These are phyloP conservation scores for Spizellomyces punctatus DNA, from an alignment of 192 early-diverging fungal genomes.

Conservation along the genomic window DNA sequence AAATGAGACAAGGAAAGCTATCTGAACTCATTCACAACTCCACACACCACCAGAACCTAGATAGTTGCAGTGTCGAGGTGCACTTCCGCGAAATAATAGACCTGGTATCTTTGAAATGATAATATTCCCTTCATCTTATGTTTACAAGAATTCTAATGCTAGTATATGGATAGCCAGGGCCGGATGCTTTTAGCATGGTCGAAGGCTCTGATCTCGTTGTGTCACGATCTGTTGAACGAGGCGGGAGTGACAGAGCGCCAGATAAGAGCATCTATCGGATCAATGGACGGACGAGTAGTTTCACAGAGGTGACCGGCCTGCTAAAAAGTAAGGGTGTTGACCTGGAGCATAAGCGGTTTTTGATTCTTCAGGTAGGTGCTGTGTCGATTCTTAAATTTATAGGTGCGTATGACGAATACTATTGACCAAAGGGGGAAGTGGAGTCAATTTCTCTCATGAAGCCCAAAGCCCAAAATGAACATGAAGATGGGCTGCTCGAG, in stretches of 20 bases:
- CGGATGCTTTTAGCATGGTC: constrained; percentile 62
- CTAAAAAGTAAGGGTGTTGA: constrained; percentile 88
- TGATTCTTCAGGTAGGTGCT: constrained; percentile 80
- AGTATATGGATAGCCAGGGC: constrained; percentile 49
- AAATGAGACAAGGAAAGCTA: constrained; percentile 95
- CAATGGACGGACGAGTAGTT: constrained; percentile 61
- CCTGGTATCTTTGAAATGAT: constrained; percentile 42
- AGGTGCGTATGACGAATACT: not conserved
- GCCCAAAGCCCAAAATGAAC: constrained; percentile 85
- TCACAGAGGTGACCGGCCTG: constrained; percentile 81
- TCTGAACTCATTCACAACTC: constrained; percentile 96
- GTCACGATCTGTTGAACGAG: constrained; percentile 62
- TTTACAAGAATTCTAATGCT: too few species aligned
- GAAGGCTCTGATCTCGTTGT: constrained; percentile 75
- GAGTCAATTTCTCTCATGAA: constrained; percentile 99
- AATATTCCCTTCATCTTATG: too few species aligned
- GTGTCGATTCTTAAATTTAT: not conserved
- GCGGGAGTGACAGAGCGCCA: constrained; percentile 17
- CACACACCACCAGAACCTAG: constrained; percentile 66
- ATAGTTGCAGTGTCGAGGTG: constrained; percentile 85
- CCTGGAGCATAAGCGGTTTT: constrained; percentile 95
- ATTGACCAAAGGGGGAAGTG: constrained; percentile 81
- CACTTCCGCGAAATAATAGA: constrained; percentile 94
- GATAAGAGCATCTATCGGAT: constrained; percentile 57
- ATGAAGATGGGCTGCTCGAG: constrained; percentile 95